Percentiles rank a stretch among this genome's conserved stretches.
Conservation (phyloP, 345 rosid species). For the rapeseed (Brassica napus) region Da-Ae NC_063435.1:22638001-22638500, state of each 20-base stretch:
- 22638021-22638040: constrained; percentile 82
- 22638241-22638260: not conserved
- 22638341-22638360: not conserved
- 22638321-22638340: constrained; percentile 1
- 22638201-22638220: not conserved
- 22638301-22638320: constrained; percentile 27
- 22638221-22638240: not conserved
- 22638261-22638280: constrained; percentile 20
- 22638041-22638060: constrained; percentile 26
- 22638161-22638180: constrained; percentile 7
- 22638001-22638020: constrained; percentile 83
- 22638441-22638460: constrained; percentile 17
- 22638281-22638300: constrained; percentile 27
- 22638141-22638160: constrained; percentile 12
- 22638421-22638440: constrained; percentile 14
- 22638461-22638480: constrained; percentile 22
- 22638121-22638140: constrained; percentile 8
- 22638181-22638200: not conserved
- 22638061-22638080: not conserved
- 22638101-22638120: not conserved
- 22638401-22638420: not conserved
- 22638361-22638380: not conserved
- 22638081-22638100: not conserved
- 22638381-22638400: not conserved
- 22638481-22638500: constrained; percentile 16